A percentile compares a stretch with the other conserved stretches of the same genome.
phyloP scores from a whole-genome alignment of 2,329 filamentous ascomycete genomes.

The Phialemonium atrogriseum region DNA sequence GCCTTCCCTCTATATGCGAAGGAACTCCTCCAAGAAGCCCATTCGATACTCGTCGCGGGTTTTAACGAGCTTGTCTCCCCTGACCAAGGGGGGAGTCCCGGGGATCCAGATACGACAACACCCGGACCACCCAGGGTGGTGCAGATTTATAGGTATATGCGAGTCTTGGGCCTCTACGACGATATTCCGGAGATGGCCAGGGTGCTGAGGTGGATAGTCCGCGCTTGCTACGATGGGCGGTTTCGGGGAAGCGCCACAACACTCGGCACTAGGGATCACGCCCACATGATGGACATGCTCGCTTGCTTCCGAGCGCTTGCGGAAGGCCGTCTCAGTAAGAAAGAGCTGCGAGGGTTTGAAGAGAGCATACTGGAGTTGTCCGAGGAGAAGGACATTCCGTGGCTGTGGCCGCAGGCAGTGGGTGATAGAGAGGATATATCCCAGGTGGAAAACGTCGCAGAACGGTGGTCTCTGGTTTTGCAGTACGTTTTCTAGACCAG shows the following conservation, averaged over 20 bases:
- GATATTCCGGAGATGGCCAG: constrained; percentile 50
- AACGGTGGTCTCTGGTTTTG: too few relatives aligned
- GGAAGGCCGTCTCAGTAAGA: too few relatives aligned
- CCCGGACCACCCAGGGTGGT: constrained; percentile 25
- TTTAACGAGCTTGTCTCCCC: constrained; percentile 1
- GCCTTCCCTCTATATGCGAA: too few relatives aligned
- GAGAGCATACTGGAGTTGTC: too few relatives aligned
- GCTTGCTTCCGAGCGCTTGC: too few relatives aligned
- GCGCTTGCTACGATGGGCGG: constrained; percentile 30
- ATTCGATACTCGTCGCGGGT: neutral
- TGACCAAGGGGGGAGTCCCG: neutral
- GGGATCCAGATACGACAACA: too few relatives aligned
- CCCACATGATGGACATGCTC: constrained; percentile 18
- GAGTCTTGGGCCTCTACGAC: constrained; percentile 51
- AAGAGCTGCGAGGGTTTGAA: too few relatives aligned
- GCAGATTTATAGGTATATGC: constrained; percentile 51
- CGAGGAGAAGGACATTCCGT: too few relatives aligned
- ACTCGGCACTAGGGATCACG: constrained; percentile 24
- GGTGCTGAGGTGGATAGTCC: constrained; percentile 50
- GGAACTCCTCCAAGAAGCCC: neutral
- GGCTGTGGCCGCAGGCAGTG: too few relatives aligned
- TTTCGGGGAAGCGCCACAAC: constrained; percentile 26
- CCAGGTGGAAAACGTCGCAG: too few relatives aligned
- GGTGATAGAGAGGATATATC: too few relatives aligned
- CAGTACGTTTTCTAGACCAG: too few relatives aligned